Percentiles rank a stretch among this genome's conserved stretches.
Evolutionary conservation across 768 basidiomycete species (phyloP).

Genomic region (Pleurotus giganteus): DNA sequence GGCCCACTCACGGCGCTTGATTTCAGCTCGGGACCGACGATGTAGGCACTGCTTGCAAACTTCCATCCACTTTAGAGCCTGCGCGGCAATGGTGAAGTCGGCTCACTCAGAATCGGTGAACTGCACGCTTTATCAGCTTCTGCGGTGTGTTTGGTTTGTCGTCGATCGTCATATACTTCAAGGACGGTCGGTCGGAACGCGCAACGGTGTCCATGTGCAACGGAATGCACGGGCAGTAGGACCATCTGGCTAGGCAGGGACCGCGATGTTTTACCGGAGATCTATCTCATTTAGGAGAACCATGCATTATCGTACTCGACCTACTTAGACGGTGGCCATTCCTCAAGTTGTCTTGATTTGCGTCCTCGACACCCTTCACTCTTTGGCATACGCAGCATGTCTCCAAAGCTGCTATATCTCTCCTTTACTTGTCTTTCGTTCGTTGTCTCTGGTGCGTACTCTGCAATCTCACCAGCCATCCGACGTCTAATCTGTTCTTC

Average conservation of each 20-base stretch:
- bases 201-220: neutral
- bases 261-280: neutral
- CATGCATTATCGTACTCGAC: neutral
- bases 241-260: neutral
- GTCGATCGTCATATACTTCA: neutral
- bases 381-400: neutral
- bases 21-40: no score
- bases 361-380: neutral
- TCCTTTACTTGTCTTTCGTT: neutral
- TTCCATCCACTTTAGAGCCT: no score
- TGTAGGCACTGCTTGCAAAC: no score
- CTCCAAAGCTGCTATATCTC: neutral
- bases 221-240: neutral
- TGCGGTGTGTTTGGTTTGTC: neutral
- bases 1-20: no score
- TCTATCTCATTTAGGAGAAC: neutral
- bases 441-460: neutral
- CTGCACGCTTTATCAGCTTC: no score
- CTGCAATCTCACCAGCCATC: neutral
- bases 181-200: no score
- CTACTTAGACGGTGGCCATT: neutral
- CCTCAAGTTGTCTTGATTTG: neutral
- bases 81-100: no score
- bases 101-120: no score
- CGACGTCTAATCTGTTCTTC: neutral